phyloP scores from a whole-genome alignment of 768 basidiomycete species.

The Pleurotus tuber-regium region DNA sequence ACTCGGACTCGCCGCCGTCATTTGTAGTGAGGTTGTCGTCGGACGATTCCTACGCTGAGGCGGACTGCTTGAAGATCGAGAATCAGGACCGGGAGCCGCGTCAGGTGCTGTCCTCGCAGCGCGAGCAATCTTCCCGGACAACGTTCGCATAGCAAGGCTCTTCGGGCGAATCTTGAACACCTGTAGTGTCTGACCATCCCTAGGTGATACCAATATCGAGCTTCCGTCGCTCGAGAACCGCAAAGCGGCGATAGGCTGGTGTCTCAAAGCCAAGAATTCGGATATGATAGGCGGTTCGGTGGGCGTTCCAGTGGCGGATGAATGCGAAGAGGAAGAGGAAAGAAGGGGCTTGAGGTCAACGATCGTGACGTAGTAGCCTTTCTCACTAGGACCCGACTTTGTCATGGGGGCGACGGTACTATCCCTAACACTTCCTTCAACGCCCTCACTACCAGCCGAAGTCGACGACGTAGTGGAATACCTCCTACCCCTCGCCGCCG shows the following conservation, averaged over 20 bases:
- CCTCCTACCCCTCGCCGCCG: constrained; percentile 18
- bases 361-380: constrained; percentile 50
- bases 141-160: constrained; percentile 11
- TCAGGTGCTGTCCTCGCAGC: background rate
- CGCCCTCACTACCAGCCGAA: background rate
- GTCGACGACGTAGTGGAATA: constrained; percentile 18
- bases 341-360: constrained; percentile 46
- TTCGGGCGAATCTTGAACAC: constrained; percentile 41
- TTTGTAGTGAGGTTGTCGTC: background rate
- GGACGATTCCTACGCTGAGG: background rate
- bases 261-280: constrained; percentile 47
- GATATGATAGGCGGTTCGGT: constrained; percentile 31
- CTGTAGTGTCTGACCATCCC: constrained; percentile 53
- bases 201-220: constrained; percentile 44
- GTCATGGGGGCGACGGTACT: constrained; percentile 17
- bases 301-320: background rate
- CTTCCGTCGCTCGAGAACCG: constrained; percentile 55
- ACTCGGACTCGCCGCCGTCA: background rate
- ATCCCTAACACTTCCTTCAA: constrained; percentile 15
- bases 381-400: constrained; percentile 20
- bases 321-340: background rate
- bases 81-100: too few relatives aligned
- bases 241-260: constrained; percentile 45
- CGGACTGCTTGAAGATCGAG: too few relatives aligned
- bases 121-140: background rate